These are phyloP conservation scores for Saccharomycopsis fermentans DNA, from an alignment of 805 yeast species.

Conservation along the genomic window DNA sequence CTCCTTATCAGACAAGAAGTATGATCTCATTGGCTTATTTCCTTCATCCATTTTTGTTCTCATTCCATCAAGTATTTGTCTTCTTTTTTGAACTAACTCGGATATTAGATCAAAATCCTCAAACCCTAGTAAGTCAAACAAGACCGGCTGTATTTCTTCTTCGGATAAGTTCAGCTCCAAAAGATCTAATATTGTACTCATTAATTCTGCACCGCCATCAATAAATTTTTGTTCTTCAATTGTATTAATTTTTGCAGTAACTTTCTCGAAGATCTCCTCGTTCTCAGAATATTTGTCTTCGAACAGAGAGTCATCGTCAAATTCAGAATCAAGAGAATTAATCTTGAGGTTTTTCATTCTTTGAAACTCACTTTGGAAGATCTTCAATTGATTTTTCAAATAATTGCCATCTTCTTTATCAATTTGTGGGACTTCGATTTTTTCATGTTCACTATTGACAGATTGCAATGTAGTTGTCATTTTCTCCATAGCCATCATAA, in stretches of 20 bases:
- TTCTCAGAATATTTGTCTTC: conserved; percentile 1
- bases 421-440: conserved; percentile 24
- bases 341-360: conserved; percentile 2
- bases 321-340: not conserved
- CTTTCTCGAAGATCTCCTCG: not conserved
- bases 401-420: conserved; percentile 28
- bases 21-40: conserved; percentile 12
- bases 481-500: conserved; percentile 67
- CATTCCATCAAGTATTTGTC: conserved; percentile 23
- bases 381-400: conserved; percentile 31
- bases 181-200: conserved; percentile 24
- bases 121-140: conserved; percentile 76
- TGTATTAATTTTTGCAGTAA: not conserved
- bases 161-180: conserved; percentile 28
- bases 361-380: conserved; percentile 27
- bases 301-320: not conserved
- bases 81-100: conserved; percentile 41
- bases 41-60: conserved; percentile 12
- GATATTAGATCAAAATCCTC: conserved; percentile 78
- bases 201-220: conserved; percentile 16
- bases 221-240: not conserved
- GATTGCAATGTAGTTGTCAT: conserved; percentile 42
- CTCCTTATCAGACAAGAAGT: conserved; percentile 43
- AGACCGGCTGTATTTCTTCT: conserved; percentile 56
- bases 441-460: conserved; percentile 22